Evolutionary conservation across 495 filamentous ascomycete genomes (phyloP), one percentile per base, ranked within the genome.

Genomic region (Massariosphaeria phaeospora): DNA sequence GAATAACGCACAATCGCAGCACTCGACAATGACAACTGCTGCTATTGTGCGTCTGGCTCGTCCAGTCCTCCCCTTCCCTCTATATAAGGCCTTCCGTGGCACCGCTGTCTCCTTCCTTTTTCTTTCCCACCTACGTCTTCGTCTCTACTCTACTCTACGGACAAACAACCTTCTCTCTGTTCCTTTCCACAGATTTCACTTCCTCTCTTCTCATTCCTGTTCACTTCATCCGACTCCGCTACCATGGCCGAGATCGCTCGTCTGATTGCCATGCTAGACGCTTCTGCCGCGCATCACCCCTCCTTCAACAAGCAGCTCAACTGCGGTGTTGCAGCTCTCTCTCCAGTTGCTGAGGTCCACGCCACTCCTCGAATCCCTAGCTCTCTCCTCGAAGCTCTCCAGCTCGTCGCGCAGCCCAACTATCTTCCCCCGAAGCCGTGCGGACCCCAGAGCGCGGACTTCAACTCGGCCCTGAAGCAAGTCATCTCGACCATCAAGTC

Each of bases 41-140:
- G 8, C 40, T 58, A 58, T 52, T 57, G 53, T 57, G 44, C 38
- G 25, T 25, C 13, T 31, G 11, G 17, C 38, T 21, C 3, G 13
- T 13, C 29, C 13, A 13, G 3, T 23, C n/a, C 38, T 40, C 12
- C 13, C 38, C n/a, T 20, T 21, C 38, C 24, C 38, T 23, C 3
- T 23, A 21, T 40, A 7, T 13, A 33, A 33, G 6, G 3, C 38
- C 15, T 40, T 20, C 18, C 38, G 13, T 33, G 7, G 18, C 3
- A 40, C 3, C 38, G 9, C 38, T 4, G 3, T n/a, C 38, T 40
- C 2, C 15, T 40, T 3, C 38, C 38, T 21, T 21, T 23, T 12
- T 3, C n/a, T n/a, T n/a, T n/a, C n/a, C n/a, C n/a, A n/a, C n/a
- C n/a, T n/a, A n/a, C n/a, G n/a, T n/a, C n/a, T n/a, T n/a, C n/a